Evolutionary conservation across 257 asterid species (phyloP).

Genomic region (Hygrophila difformis): DNA sequence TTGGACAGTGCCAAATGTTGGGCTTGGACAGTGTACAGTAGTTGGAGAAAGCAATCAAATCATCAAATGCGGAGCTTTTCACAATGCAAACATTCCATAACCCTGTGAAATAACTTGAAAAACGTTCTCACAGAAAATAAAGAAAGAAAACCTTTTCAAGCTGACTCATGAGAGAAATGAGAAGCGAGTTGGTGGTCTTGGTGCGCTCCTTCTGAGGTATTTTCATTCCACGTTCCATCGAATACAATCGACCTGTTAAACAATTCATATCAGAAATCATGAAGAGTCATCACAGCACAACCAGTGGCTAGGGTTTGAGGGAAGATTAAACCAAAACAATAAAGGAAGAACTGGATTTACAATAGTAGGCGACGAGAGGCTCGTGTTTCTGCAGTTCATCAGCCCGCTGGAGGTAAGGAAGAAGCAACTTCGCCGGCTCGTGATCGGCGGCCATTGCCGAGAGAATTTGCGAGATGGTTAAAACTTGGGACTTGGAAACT

Average conservation of each 20-base stretch:
- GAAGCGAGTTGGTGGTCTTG: conserved; percentile 66
- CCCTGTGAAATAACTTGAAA: neutral
- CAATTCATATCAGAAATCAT: neutral
- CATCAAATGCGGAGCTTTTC: neutral
- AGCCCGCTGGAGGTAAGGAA: conserved; percentile 54
- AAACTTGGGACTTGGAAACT: no score
- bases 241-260: conserved; percentile 75
- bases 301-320: conserved; percentile 7
- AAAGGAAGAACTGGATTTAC: conserved; percentile 14
- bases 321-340: neutral
- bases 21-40: neutral
- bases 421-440: conserved; percentile 49
- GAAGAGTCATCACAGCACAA: neutral
- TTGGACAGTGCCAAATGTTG: no score
- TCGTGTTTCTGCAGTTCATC: conserved; percentile 54
- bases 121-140: neutral
- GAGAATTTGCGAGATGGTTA: no score
- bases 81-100: neutral
- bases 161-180: conserved; percentile 79
- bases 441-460: conserved; percentile 28
- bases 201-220: conserved; percentile 82
- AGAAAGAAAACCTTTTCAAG: conserved; percentile 69
- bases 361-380: conserved; percentile 51
- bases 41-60: neutral
- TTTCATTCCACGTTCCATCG: conserved; percentile 88